These are phyloP conservation scores for Castanospermum australe DNA, from an alignment of 306 rosid species.

Conservation along the genomic window DNA sequence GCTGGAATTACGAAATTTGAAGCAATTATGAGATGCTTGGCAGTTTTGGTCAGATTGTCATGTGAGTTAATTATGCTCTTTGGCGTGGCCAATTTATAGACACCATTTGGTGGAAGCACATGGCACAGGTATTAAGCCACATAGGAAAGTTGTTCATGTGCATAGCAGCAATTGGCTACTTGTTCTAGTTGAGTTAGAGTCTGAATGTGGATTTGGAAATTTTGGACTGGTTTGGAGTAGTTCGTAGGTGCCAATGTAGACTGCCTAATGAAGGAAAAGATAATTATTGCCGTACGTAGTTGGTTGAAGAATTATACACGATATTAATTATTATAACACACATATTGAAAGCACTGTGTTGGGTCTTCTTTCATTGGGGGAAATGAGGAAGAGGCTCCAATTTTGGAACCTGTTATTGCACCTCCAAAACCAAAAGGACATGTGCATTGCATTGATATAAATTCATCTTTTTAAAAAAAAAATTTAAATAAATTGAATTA, in stretches of 20 bases:
- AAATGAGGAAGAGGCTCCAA: background rate
- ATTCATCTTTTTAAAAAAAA: background rate
- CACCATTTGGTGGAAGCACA: slow-evolving; percentile 35
- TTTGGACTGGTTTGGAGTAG: slow-evolving; percentile 24
- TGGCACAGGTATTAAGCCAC: slow-evolving; percentile 25
- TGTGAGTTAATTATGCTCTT: slow-evolving; percentile 33
- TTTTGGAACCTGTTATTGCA: background rate
- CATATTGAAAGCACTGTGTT: background rate
- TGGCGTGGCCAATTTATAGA: slow-evolving; percentile 33
- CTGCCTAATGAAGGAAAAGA: slow-evolving; percentile 17
- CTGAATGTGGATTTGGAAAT: slow-evolving; percentile 22
- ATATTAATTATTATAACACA: slow-evolving; percentile 10
- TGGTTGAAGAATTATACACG: slow-evolving; percentile 25
- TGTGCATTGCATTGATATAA: background rate
- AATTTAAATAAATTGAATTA: background rate
- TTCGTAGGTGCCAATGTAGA: slow-evolving; percentile 33
- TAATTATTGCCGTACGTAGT: slow-evolving; percentile 14
- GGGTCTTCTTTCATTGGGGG: slow-evolving; percentile 2
- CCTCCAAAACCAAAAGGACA: background rate
- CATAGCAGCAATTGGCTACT: slow-evolving; percentile 15
- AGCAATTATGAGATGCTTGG: slow-evolving; percentile 35
- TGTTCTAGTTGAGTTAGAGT: background rate
- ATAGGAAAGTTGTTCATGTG: slow-evolving; percentile 29
- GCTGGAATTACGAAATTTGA: background rate
- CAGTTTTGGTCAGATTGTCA: slow-evolving; percentile 37